Conservation (phyloP, 1,284 basidiomycete genomes). For the Tilletia setariae region DNA sequence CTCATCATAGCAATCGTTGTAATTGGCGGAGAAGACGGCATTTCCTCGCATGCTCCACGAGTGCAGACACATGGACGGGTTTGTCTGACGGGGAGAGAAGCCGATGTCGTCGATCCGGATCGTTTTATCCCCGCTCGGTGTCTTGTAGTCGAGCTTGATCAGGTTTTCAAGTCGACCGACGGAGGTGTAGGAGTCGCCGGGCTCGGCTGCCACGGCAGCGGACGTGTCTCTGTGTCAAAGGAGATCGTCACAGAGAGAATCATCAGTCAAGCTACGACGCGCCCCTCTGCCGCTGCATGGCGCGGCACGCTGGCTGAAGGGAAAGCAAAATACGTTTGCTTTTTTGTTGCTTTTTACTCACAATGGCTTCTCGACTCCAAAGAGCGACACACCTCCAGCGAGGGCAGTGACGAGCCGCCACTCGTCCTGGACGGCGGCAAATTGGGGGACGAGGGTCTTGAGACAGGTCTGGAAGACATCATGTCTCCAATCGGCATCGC, state of each 20-base stretch:
- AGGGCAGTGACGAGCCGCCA: conserved; percentile 1
- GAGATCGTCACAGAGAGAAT: too few relatives aligned
- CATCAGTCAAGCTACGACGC: too few relatives aligned
- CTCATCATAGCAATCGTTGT: conserved; percentile 13
- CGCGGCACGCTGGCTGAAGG: too few relatives aligned
- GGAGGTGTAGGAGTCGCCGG: conserved; percentile 16
- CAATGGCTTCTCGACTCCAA: conserved; percentile 10
- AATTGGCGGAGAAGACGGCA: conserved; percentile 3
- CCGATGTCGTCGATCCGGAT: neutral
- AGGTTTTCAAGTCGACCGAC: conserved; percentile 12
- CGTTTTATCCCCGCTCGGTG: neutral
- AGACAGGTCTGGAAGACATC: neutral
- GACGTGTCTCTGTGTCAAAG: too few relatives aligned
- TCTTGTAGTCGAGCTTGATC: conserved; percentile 1
- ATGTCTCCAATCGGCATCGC: neutral
- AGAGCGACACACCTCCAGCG: neutral
- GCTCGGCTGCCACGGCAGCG: too few relatives aligned
- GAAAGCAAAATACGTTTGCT: too few relatives aligned
- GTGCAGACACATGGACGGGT: conserved; percentile 13
- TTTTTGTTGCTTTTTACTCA: neutral
- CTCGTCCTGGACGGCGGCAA: neutral
- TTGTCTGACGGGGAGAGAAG: conserved; percentile 4
- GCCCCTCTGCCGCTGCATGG: too few relatives aligned
- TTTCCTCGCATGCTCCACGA: conserved; percentile 9
- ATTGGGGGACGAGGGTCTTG: neutral